Conservation (phyloP, 1,139 yeast species). For the Yamadazyma triangularis region DNA sequence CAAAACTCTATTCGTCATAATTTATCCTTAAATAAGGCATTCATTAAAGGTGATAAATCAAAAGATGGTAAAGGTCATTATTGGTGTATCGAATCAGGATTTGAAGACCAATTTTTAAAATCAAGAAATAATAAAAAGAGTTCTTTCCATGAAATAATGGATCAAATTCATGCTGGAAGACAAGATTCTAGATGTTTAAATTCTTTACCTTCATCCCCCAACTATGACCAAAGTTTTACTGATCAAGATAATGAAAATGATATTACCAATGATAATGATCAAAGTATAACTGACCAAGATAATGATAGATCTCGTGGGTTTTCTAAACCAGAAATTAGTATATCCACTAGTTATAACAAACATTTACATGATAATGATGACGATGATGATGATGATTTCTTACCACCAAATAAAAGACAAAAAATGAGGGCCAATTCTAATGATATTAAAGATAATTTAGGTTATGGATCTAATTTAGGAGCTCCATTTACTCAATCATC, state of each 20-base stretch:
- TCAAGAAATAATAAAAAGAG: constrained; percentile 48
- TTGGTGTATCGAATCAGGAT: constrained; percentile 87
- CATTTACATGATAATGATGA: constrained; percentile 6
- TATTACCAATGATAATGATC: not conserved
- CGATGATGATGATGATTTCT: constrained; percentile 5
- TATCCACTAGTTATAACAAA: not conserved
- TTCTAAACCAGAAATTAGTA: not conserved
- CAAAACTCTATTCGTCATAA: constrained; percentile 88
- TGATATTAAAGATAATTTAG: constrained; percentile 11
- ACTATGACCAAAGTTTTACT: constrained; percentile 10
- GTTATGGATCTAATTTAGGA: constrained; percentile 26
- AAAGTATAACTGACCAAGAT: too few species aligned
- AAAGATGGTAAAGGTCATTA: constrained; percentile 96
- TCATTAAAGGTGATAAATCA: constrained; percentile 85
- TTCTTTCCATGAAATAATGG: constrained; percentile 45
- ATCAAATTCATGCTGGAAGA: constrained; percentile 24
- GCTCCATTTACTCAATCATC: constrained; percentile 24
- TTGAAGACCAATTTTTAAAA: constrained; percentile 76
- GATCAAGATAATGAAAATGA: constrained; percentile 6
- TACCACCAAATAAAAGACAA: constrained; percentile 13
- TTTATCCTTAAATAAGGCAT: constrained; percentile 79
- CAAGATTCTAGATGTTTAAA: constrained; percentile 16
- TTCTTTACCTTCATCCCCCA: constrained; percentile 34
- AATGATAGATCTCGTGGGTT: too few species aligned
- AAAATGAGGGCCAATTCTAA: constrained; percentile 4